Percentiles rank a stretch among this genome's conserved stretches.
Conservation (phyloP, 371 early-diverging fungal genomes). For the Mucor irregularis region DNA sequence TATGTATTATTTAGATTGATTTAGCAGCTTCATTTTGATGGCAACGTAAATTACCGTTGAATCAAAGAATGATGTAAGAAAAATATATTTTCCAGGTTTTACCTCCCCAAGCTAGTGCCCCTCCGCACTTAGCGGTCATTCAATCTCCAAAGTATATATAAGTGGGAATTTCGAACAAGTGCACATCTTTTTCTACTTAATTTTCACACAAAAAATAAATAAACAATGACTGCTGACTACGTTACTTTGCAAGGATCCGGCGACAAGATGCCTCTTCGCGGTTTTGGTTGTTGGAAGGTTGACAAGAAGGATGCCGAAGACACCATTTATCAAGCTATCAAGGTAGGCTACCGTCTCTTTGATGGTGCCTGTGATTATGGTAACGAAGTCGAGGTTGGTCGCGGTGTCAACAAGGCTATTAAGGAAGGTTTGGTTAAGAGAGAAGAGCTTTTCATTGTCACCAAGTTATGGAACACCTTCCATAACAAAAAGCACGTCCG, state of each 20-base stretch:
- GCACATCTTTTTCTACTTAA: neutral
- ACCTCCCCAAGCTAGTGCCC: too few species aligned
- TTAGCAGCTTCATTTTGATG: too few species aligned
- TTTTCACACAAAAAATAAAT: neutral
- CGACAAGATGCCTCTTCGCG: constrained; percentile 43
- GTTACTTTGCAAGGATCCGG: constrained; percentile 31
- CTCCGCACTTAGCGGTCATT: too few species aligned
- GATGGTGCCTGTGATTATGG: constrained; percentile 51
- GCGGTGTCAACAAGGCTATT: constrained; percentile 49
- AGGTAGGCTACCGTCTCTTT: constrained; percentile 41
- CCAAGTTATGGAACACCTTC: constrained; percentile 69
- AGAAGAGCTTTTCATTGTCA: constrained; percentile 57
- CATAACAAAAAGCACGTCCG: constrained; percentile 50
- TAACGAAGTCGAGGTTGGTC: constrained; percentile 70
- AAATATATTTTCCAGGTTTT: too few species aligned
- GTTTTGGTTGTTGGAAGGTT: constrained; percentile 42
- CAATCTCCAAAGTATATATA: neutral
- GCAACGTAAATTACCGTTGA: too few species aligned
- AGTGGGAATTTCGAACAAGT: neutral
- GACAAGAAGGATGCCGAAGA: constrained; percentile 28
- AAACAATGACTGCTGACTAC: constrained; percentile 23
- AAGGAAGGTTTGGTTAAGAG: constrained; percentile 59
- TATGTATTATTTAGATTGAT: too few species aligned
- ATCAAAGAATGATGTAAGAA: too few species aligned
- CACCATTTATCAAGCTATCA: constrained; percentile 44